Evolutionary conservation across 73 alveolate species (phyloP).

Genomic region (Tetrahymena elliotti): DNA sequence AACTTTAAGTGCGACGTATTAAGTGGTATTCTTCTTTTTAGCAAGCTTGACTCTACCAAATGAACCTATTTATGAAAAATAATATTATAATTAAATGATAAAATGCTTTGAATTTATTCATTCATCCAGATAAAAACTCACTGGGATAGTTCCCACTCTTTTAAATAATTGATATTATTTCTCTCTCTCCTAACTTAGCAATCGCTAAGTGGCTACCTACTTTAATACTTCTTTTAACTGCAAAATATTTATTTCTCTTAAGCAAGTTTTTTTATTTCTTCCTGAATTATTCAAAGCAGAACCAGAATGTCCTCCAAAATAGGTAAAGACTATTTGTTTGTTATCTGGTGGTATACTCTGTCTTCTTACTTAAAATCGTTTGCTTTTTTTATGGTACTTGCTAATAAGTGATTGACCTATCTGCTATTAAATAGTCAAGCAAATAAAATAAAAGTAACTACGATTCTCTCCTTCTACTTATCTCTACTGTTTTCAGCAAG

Average conservation of each 20-base stretch:
- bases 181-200: neutral
- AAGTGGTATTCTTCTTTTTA: slow-evolving; percentile 55
- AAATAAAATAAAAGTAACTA: neutral
- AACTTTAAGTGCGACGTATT: slow-evolving; percentile 86
- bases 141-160: neutral
- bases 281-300: no score
- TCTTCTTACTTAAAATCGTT: neutral
- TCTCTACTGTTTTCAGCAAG: neutral
- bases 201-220: neutral
- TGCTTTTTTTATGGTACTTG: neutral
- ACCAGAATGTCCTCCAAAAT: no score
- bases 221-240: neutral
- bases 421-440: neutral
- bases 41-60: slow-evolving; percentile 91
- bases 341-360: neutral
- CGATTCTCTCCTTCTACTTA: neutral
- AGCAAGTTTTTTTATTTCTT: no score
- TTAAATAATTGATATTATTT: no score
- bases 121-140: neutral
- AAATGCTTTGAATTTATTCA: neutral
- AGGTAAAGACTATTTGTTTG: no score
- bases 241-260: neutral
- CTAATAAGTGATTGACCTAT: neutral
- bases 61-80: slow-evolving; percentile 40
- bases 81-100: neutral